Percentiles rank a stretch among this genome's conserved stretches.
Conservation (phyloP, 2,329 filamentous ascomycete species). For the Rhynchosporium graminicola region DNA sequence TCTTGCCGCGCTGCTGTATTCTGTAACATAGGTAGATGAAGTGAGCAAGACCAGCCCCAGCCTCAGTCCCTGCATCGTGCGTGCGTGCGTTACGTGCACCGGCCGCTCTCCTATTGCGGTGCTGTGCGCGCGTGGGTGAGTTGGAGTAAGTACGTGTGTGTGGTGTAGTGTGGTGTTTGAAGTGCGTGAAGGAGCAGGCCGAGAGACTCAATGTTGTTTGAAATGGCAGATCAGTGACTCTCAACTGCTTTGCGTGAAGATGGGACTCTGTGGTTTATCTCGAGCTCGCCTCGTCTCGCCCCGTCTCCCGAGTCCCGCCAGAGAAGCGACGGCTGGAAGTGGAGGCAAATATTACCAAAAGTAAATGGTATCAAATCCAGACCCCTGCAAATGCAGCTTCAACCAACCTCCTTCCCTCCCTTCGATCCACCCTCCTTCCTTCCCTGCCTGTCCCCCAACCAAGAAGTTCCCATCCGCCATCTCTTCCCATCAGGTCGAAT, state of each 20-base stretch:
- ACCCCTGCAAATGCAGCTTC: background rate
- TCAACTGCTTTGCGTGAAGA: background rate
- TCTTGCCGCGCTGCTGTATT: background rate
- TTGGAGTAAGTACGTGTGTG: background rate
- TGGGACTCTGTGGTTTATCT: background rate
- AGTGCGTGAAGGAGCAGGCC: background rate
- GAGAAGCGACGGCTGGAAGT: conserved; percentile 3
- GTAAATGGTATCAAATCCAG: background rate
- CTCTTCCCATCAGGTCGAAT: background rate
- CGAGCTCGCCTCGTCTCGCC: background rate
- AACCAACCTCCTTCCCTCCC: background rate
- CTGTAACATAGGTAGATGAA: background rate
- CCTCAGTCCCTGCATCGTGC: conserved; percentile 3
- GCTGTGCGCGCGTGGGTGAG: background rate
- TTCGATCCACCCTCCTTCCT: conserved; percentile 1
- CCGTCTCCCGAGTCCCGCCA: background rate
- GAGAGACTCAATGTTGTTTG: background rate
- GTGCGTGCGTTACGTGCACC: background rate
- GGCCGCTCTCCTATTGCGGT: conserved; percentile 6
- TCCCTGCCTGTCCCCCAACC: background rate
- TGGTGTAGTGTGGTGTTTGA: background rate
- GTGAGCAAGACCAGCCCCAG: background rate
- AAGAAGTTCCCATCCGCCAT: conserved; percentile 2
- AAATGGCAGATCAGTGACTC: background rate
- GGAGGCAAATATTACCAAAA: background rate